Conservation (phyloP, 371 early-diverging fungal genomes). For the Circinella umbellata region DNA sequence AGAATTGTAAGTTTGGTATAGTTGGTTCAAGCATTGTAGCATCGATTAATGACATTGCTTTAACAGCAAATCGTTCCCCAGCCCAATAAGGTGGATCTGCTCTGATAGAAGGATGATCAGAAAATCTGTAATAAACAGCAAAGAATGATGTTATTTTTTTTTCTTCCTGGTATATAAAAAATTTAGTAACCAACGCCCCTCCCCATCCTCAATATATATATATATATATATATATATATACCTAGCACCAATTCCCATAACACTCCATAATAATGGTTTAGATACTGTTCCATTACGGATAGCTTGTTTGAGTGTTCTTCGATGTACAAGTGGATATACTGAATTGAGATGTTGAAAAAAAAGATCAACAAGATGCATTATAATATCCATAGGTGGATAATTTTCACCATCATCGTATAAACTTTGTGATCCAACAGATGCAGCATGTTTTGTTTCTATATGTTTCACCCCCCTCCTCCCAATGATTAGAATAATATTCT, state of each 20-base stretch:
- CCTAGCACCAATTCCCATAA: constrained; percentile 55
- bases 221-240: constrained; percentile 9
- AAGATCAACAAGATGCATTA: constrained; percentile 59
- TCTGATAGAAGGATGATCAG: constrained; percentile 44
- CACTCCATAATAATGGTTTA: constrained; percentile 46
- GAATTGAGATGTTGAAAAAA: constrained; percentile 64
- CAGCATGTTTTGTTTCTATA: neutral
- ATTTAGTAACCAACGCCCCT: too few species aligned
- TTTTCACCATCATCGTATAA: neutral
- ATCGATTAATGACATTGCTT: constrained; percentile 43
- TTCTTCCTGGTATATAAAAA: too few species aligned
- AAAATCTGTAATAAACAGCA: constrained; percentile 32
- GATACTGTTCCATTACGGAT: constrained; percentile 41
- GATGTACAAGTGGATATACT: constrained; percentile 62
- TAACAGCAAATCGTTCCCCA: constrained; percentile 48
- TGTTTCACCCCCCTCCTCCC: too few species aligned
- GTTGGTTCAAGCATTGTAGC: constrained; percentile 54
- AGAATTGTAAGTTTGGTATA: constrained; percentile 60
- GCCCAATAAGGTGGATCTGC: constrained; percentile 54
- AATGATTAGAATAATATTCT: neutral
- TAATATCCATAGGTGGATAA: constrained; percentile 51
- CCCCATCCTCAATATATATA: too few species aligned
- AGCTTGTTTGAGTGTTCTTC: constrained; percentile 33
- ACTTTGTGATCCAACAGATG: neutral
- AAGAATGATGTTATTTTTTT: neutral